These are phyloP conservation scores for Cercophora samala DNA, from an alignment of 495 filamentous ascomycete species.

Conservation along the genomic window DNA sequence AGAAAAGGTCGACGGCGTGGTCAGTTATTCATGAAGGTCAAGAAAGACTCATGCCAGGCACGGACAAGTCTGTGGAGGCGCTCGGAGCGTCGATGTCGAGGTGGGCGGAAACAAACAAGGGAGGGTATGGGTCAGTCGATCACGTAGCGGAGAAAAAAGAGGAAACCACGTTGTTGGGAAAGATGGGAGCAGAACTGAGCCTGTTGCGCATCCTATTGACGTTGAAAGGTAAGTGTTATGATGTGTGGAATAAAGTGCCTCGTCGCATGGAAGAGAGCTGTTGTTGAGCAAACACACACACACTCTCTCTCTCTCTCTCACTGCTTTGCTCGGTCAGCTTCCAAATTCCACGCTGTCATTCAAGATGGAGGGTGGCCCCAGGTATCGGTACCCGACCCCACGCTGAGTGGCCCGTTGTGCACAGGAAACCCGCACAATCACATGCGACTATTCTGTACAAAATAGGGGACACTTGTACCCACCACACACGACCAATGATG, in stretches of 20 bases:
- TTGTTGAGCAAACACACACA: not conserved
- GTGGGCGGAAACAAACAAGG: not conserved
- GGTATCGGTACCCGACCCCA: slow-evolving; percentile 5
- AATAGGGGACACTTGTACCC: not conserved
- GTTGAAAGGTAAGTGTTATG: not conserved
- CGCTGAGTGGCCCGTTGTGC: not conserved
- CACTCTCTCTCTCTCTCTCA: no score
- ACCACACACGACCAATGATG: not conserved
- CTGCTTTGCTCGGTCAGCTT: slow-evolving; percentile 11
- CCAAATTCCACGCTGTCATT: slow-evolving; percentile 38
- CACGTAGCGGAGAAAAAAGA: not conserved
- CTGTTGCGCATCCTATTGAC: not conserved
- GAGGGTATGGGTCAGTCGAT: not conserved
- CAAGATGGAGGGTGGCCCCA: slow-evolving; percentile 1
- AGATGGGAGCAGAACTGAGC: not conserved
- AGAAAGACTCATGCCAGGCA: not conserved
- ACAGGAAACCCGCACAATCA: not conserved
- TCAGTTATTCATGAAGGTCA: not conserved
- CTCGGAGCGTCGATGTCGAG: not conserved
- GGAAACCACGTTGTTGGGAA: not conserved
- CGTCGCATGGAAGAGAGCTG: not conserved
- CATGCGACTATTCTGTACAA: not conserved
- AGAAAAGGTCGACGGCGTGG: not conserved
- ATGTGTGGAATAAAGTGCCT: not conserved
- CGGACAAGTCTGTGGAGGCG: not conserved